Evolutionary conservation across 768 basidiomycete genomes (phyloP).

Genomic region (Termitomyces heimii): DNA sequence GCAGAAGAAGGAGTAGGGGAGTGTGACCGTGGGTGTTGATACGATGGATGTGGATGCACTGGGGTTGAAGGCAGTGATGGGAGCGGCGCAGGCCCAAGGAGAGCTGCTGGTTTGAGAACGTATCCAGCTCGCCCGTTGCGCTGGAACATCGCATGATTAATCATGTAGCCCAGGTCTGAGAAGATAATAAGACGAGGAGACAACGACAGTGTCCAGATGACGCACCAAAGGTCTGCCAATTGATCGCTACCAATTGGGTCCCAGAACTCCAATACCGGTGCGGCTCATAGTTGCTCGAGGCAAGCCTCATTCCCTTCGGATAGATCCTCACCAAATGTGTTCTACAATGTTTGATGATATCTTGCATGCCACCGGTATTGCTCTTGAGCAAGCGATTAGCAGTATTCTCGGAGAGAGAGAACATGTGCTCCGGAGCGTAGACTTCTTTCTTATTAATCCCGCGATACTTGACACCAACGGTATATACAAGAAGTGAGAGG

Average conservation of each 20-base stretch:
- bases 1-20: constrained; percentile 4
- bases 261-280: constrained; percentile 90
- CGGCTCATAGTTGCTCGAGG: constrained; percentile 86
- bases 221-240: constrained; percentile 95
- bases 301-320: constrained; percentile 79
- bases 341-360: constrained; percentile 83
- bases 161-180: constrained; percentile 82
- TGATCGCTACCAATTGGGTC: constrained; percentile 87
- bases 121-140: constrained; percentile 88
- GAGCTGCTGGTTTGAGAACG: constrained; percentile 80
- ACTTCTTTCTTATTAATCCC: constrained; percentile 88
- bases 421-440: constrained; percentile 84
- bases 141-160: constrained; percentile 96
- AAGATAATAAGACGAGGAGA: neutral
- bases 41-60: neutral
- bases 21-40: constrained; percentile 4
- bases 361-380: constrained; percentile 14
- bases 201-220: constrained; percentile 5
- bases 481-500: constrained; percentile 84
- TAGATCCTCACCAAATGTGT: constrained; percentile 85
- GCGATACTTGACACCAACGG: constrained; percentile 91
- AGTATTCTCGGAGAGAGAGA: constrained; percentile 85
- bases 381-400: constrained; percentile 72
- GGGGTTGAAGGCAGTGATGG: neutral
- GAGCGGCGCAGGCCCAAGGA: constrained; percentile 39